These are phyloP conservation scores for Herpetospermum pedunculosum DNA, from an alignment of 306 rosid genomes.

Conservation along the genomic window DNA sequence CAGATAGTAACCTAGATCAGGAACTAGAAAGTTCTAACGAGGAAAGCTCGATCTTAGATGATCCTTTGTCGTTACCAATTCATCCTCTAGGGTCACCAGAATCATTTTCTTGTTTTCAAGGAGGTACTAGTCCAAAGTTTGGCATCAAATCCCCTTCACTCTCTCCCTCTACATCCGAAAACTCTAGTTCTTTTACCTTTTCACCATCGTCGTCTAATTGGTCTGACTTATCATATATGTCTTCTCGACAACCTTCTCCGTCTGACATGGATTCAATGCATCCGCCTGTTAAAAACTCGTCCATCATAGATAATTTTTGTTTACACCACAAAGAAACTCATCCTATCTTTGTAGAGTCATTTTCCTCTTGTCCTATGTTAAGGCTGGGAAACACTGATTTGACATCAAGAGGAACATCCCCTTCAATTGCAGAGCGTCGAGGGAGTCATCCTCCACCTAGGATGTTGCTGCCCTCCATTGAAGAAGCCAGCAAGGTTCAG, in stretches of 20 bases:
- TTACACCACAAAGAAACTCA: conserved; percentile 26
- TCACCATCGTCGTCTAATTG: conserved; percentile 83
- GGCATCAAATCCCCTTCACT: conserved; percentile 53
- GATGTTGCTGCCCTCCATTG: conserved; percentile 51
- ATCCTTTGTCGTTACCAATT: conserved; percentile 29
- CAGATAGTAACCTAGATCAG: conserved; percentile 29
- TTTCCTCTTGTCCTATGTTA: conserved; percentile 21
- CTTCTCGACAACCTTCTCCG: conserved; percentile 73
- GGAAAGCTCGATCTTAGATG: conserved; percentile 19
- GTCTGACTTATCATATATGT: conserved; percentile 64
- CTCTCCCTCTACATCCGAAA: conserved; percentile 78
- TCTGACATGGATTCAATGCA: conserved; percentile 53
- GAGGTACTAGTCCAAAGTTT: conserved; percentile 34
- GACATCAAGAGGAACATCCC: conserved; percentile 28
- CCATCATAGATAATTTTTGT: conserved; percentile 29
- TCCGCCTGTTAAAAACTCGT: conserved; percentile 27
- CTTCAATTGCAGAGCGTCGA: conserved; percentile 85
- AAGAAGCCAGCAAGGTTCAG: conserved; percentile 34
- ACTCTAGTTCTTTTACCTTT: conserved; percentile 57
- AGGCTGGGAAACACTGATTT: conserved; percentile 17
- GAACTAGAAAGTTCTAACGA: conserved; percentile 18
- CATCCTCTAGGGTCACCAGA: conserved; percentile 35
- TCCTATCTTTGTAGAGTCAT: conserved; percentile 26
- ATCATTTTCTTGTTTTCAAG: conserved; percentile 43
- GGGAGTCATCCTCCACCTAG: conserved; percentile 77